Evolutionary conservation across 148 eudicot species (phyloP).

Genomic region (Polygonum aviculare): DNA sequence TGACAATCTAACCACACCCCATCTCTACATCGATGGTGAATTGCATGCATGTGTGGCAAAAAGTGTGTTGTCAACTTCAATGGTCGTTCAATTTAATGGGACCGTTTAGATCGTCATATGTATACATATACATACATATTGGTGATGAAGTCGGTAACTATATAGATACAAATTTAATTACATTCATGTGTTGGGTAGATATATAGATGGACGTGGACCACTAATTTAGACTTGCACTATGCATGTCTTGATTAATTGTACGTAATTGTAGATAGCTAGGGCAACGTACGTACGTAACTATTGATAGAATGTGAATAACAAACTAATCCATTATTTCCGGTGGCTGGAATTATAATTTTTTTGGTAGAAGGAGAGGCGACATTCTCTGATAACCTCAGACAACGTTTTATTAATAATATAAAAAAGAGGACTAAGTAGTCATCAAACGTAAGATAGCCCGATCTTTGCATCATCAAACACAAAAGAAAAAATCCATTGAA

Average conservation of each 20-base stretch:
- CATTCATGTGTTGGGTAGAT: conserved; percentile 6
- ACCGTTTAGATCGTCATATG: not conserved
- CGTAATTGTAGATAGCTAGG: not conserved
- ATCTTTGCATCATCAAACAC: no score
- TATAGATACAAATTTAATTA: not conserved
- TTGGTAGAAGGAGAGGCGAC: no score
- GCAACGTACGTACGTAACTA: not conserved
- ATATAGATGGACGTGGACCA: not conserved
- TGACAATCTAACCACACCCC: not conserved
- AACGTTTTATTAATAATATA: no score
- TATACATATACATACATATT: not conserved
- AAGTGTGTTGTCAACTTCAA: conserved; percentile 6
- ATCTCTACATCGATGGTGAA: not conserved
- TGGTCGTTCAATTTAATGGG: conserved; percentile 6
- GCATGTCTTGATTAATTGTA: not conserved
- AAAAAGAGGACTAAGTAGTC: no score
- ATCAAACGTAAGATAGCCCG: no score
- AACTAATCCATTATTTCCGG: not conserved
- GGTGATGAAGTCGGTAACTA: not conserved
- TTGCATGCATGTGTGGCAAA: conserved; percentile 1
- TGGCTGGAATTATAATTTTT: not conserved
- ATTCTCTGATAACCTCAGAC: no score
- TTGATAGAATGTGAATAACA: not conserved
- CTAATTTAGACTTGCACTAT: not conserved
- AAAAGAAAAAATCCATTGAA: no score